phyloP scores from a whole-genome alignment of 805 yeast genomes.

The Yamadazyma endophytica region DNA sequence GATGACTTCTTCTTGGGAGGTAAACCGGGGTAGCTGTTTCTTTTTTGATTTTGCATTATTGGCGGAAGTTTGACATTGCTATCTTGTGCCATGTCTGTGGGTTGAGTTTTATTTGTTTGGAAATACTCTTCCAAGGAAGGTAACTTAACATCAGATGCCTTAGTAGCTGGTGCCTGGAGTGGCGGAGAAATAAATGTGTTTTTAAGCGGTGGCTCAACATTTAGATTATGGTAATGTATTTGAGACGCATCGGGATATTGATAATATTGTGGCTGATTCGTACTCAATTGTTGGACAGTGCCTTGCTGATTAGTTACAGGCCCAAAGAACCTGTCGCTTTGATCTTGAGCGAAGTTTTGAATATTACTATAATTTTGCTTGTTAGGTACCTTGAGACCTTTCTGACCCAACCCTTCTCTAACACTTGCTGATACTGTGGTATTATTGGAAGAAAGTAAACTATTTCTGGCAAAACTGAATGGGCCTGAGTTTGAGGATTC shows the following conservation, averaged over 20 bases:
- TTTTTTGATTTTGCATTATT: constrained; percentile 5
- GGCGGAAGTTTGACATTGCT: constrained; percentile 13
- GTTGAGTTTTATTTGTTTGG: constrained; percentile 1
- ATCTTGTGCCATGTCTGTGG: constrained; percentile 1
- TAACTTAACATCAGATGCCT: constrained; percentile 7
- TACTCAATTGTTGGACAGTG: constrained; percentile 2
- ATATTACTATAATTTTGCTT: constrained; percentile 5
- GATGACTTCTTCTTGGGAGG: too few species aligned
- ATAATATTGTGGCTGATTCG: constrained; percentile 15
- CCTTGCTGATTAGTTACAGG: constrained; percentile 3
- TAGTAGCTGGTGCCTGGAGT: constrained; percentile 1
- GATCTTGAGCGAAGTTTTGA: constrained; percentile 15
- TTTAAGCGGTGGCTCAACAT: neutral
- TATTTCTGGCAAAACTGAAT: too few species aligned
- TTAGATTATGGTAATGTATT: constrained; percentile 11
- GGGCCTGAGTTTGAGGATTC: too few species aligned
- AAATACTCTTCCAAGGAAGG: constrained; percentile 14
- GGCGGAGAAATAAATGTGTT: constrained; percentile 1
- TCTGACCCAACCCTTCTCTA: neutral
- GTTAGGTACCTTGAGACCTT: neutral
- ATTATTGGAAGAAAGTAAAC: too few species aligned
- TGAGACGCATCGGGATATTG: constrained; percentile 21
- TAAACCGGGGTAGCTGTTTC: constrained; percentile 9
- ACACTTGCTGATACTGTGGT: too few species aligned
- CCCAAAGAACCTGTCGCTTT: constrained; percentile 17